These are phyloP conservation scores for Penicillium salamii DNA, from an alignment of 495 filamentous ascomycete species.

Conservation along the genomic window DNA sequence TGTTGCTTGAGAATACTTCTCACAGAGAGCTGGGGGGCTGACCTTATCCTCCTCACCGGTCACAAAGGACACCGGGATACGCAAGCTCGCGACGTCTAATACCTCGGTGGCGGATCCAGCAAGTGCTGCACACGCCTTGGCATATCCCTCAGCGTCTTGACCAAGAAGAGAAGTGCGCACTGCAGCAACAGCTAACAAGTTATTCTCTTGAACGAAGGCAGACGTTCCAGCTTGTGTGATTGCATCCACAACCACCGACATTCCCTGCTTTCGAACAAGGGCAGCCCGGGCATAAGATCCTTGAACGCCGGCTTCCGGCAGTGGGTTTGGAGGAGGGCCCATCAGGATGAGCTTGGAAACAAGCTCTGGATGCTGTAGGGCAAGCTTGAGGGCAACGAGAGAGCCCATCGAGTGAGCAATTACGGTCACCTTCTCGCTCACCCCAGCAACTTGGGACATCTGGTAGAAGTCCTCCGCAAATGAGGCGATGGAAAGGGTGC, in stretches of 20 bases:
- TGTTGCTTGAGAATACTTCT: conserved; percentile 9
- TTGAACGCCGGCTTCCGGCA: conserved; percentile 29
- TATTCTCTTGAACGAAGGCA: conserved; percentile 27
- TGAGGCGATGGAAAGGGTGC: conserved; percentile 33
- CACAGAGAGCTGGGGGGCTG: conserved; percentile 12
- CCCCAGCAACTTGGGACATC: conserved; percentile 22
- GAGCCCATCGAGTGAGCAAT: conserved; percentile 48
- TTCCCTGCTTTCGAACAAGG: conserved; percentile 39
- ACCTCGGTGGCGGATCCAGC: conserved; percentile 30
- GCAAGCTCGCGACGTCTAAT: conserved; percentile 23
- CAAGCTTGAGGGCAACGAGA: conserved; percentile 41
- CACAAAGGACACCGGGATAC: conserved; percentile 29
- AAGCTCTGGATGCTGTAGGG: conserved; percentile 29
- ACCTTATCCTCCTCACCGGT: conserved; percentile 45
- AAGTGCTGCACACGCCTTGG: conserved; percentile 51
- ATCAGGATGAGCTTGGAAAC: conserved; percentile 43
- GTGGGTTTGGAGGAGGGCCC: conserved; percentile 37
- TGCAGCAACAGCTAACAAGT: conserved; percentile 36
- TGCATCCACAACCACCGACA: conserved; percentile 37
- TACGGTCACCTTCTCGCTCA: conserved; percentile 23
- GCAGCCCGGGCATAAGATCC: conserved; percentile 33
- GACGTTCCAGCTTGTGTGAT: conserved; percentile 33
- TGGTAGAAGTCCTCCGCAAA: conserved; percentile 42
- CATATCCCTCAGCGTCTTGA: conserved; percentile 53
- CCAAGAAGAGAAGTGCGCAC: conserved; percentile 38